Conservation (phyloP, 345 rosid species). For the Cardamine occulta region DNA sequence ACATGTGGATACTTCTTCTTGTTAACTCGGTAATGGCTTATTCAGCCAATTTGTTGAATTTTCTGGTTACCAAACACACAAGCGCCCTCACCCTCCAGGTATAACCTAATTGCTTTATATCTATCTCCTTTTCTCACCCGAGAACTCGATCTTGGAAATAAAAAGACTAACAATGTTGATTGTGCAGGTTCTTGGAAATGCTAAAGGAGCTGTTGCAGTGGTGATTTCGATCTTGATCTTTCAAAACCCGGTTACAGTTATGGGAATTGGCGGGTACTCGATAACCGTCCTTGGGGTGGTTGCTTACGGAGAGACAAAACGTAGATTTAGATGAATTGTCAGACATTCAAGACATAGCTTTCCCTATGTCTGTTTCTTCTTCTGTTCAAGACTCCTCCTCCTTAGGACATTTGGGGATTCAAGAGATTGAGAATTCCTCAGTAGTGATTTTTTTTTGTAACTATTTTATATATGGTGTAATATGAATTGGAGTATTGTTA, state of each 20-base stretch:
- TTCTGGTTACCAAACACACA: conserved; percentile 89
- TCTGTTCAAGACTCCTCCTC: conserved; percentile 26
- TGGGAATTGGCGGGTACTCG: conserved; percentile 84
- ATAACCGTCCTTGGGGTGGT: conserved; percentile 83
- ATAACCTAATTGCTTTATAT: background rate
- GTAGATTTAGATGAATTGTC: conserved; percentile 67
- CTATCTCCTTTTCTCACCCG: background rate
- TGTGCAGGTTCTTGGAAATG: conserved; percentile 86
- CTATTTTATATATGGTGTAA: conserved; percentile 30
- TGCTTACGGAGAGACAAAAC: conserved; percentile 89
- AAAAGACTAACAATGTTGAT: conserved; percentile 9
- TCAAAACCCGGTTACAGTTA: conserved; percentile 79
- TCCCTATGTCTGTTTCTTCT: conserved; percentile 18
- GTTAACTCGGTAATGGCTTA: conserved; percentile 87
- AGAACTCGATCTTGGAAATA: background rate
- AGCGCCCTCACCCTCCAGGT: conserved; percentile 98
- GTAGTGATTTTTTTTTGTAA: conserved; percentile 38
- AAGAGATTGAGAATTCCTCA: conserved; percentile 35
- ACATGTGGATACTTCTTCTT: conserved; percentile 75
- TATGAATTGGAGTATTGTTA: conserved; percentile 26
- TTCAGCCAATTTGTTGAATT: conserved; percentile 81
- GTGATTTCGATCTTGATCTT: conserved; percentile 84
- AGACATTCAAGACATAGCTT: conserved; percentile 21
- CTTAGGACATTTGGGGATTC: conserved; percentile 25
- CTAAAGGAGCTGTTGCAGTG: conserved; percentile 96